Conservation (phyloP, 73 alveolate genomes). For the Halteria grandinella region DNA sequence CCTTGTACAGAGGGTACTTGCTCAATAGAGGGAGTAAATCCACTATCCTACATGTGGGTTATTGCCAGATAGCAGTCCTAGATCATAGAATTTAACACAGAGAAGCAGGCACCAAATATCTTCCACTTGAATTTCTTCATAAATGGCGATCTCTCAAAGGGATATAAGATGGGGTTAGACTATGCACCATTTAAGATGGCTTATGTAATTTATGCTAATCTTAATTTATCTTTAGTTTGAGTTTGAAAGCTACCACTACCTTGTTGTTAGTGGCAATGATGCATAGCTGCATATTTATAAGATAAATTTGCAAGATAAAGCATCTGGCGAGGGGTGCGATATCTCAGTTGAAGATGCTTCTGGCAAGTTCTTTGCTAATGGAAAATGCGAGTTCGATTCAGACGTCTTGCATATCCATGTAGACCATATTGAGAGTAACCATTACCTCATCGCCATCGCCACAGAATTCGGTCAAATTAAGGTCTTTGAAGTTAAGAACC, state of each 20-base stretch:
- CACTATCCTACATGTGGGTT: slow-evolving; percentile 10
- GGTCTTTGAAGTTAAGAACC: slow-evolving; percentile 39
- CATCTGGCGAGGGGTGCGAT: too few species aligned
- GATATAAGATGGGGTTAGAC: not conserved
- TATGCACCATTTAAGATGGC: slow-evolving; percentile 59
- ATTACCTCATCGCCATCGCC: slow-evolving; percentile 40
- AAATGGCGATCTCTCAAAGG: slow-evolving; percentile 20
- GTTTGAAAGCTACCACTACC: slow-evolving; percentile 12
- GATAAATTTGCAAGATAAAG: too few species aligned
- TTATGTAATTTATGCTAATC: not conserved
- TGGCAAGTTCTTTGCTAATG: slow-evolving; percentile 10
- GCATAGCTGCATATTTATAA: slow-evolving; percentile 27
- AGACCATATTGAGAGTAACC: slow-evolving; percentile 2
- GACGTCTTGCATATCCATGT: slow-evolving; percentile 53
- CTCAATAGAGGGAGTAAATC: not conserved
- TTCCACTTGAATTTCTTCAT: slow-evolving; percentile 5
- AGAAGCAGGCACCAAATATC: slow-evolving; percentile 7
- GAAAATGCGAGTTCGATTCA: slow-evolving; percentile 39
- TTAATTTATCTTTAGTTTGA: slow-evolving; percentile 21
- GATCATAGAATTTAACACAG: not conserved
- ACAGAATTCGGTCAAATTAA: slow-evolving; percentile 49
- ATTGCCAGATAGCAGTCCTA: slow-evolving; percentile 29
- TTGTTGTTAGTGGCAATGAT: slow-evolving; percentile 39
- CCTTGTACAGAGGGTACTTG: too few species aligned
- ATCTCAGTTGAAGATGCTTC: slow-evolving; percentile 9